Percentiles rank a stretch among this genome's conserved stretches.
These are phyloP conservation scores for Kodamaea laetipori DNA, from an alignment of 805 yeast genomes.

Conservation along the genomic window DNA sequence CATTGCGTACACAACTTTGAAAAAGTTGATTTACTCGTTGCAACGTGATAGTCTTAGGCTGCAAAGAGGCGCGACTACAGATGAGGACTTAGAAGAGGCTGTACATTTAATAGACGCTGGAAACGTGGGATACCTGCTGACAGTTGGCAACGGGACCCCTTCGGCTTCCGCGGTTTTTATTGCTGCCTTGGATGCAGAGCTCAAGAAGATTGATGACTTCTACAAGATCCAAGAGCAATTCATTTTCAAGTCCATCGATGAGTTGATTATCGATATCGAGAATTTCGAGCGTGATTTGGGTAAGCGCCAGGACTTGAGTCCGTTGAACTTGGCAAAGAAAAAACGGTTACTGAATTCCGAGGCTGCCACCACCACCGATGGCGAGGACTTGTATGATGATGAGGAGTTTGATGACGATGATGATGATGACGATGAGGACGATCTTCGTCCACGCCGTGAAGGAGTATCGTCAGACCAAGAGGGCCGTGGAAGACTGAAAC, in stretches of 20 bases:
- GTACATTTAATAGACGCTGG: slow-evolving; percentile 33
- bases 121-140: slow-evolving; percentile 12
- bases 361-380: slow-evolving; percentile 33
- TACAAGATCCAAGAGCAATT: slow-evolving; percentile 67
- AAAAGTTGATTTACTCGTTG: slow-evolving; percentile 78
- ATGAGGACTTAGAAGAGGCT: slow-evolving; percentile 35
- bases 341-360: slow-evolving; percentile 26
- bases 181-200: slow-evolving; percentile 75
- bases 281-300: slow-evolving; percentile 52
- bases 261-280: slow-evolving; percentile 60
- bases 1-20: slow-evolving; percentile 84
- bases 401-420: slow-evolving; percentile 35
- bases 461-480: slow-evolving; percentile 7
- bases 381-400: slow-evolving; percentile 32
- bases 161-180: slow-evolving; percentile 58
- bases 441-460: slow-evolving; percentile 20
- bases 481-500: slow-evolving; percentile 8
- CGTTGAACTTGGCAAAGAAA: slow-evolving; percentile 5
- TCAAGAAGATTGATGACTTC: slow-evolving; percentile 73
- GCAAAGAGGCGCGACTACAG: slow-evolving; percentile 12
- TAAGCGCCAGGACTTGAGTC: slow-evolving; percentile 4
- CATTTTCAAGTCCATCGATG: slow-evolving; percentile 53
- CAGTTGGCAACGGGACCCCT: slow-evolving; percentile 26
- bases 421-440: slow-evolving; percentile 23
- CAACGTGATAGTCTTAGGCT: slow-evolving; percentile 57